These are phyloP conservation scores for Tricholoma matsutake DNA, from an alignment of 768 basidiomycete species.

Conservation along the genomic window DNA sequence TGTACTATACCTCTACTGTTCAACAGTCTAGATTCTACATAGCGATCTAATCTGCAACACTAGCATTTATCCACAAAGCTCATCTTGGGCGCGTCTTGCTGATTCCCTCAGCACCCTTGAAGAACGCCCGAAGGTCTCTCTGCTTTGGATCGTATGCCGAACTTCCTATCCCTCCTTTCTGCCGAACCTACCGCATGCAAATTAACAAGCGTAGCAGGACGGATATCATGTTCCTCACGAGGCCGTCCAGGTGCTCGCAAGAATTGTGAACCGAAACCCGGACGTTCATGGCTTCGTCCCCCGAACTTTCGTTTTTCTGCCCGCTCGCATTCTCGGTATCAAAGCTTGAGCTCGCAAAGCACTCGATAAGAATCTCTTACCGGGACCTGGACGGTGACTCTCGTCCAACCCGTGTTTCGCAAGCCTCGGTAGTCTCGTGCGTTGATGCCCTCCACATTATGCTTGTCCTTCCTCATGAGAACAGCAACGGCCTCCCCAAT, in stretches of 20 bases:
- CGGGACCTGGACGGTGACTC: constrained; percentile 45
- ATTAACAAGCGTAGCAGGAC: neutral
- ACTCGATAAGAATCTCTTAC: constrained; percentile 4
- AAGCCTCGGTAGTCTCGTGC: constrained; percentile 45
- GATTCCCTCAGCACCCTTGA: constrained; percentile 23
- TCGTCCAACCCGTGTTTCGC: constrained; percentile 69
- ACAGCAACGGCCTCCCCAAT: constrained; percentile 57
- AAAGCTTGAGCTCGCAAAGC: neutral
- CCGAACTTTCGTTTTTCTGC: constrained; percentile 10
- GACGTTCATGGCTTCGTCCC: constrained; percentile 33
- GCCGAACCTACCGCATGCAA: constrained; percentile 40
- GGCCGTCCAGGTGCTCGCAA: constrained; percentile 49
- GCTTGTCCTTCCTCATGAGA: constrained; percentile 40
- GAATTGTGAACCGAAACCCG: constrained; percentile 51
- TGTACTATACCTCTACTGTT: neutral
- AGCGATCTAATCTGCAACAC: neutral
- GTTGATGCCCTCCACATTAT: constrained; percentile 17
- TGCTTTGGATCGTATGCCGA: constrained; percentile 72
- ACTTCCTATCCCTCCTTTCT: constrained; percentile 75
- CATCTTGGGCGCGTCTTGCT: constrained; percentile 20
- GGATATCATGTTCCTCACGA: constrained; percentile 40
- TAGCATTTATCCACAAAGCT: neutral
- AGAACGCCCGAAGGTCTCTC: constrained; percentile 72
- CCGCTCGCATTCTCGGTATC: constrained; percentile 20
- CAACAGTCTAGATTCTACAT: neutral